phyloP scores from a whole-genome alignment of 1,139 yeast genomes.

The Blastobotrys raffinosifermentans region DNA sequence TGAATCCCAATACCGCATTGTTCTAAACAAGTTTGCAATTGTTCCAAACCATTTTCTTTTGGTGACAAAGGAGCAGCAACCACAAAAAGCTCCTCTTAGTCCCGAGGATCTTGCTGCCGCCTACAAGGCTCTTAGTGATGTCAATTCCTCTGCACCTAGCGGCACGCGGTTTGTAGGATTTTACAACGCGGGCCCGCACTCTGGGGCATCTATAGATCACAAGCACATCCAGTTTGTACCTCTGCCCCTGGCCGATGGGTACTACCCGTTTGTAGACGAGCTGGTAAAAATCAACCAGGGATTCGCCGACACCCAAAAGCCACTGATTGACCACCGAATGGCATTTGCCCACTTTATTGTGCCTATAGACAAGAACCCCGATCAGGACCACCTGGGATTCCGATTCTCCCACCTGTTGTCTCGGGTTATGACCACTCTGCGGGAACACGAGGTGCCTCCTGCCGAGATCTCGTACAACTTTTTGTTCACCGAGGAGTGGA shows the following conservation, averaged over 20 bases:
- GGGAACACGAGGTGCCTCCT: conserved; percentile 23
- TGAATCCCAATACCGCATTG: conserved; percentile 49
- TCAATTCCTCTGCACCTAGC: conserved; percentile 31
- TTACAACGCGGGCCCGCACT: conserved; percentile 78
- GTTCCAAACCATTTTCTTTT: conserved; percentile 71
- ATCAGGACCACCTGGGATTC: conserved; percentile 43
- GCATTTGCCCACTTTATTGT: conserved; percentile 83
- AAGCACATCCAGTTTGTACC: conserved; percentile 84
- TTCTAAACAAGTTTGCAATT: conserved; percentile 82
- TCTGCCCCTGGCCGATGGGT: conserved; percentile 46
- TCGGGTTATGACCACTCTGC: conserved; percentile 59
- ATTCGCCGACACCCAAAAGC: conserved; percentile 42
- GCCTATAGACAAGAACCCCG: conserved; percentile 42
- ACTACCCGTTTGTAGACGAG: conserved; percentile 55
- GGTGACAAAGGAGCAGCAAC: conserved; percentile 64
- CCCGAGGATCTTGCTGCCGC: conserved; percentile 61
- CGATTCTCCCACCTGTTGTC: conserved; percentile 66
- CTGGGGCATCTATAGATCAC: conserved; percentile 93
- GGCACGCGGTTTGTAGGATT: conserved; percentile 59
- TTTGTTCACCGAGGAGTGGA: conserved; percentile 72
- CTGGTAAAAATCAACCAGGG: conserved; percentile 43
- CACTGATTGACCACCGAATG: conserved; percentile 53
- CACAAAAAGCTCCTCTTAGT: conserved; percentile 66
- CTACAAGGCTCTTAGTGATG: conserved; percentile 44
- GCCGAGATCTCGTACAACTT: conserved; percentile 64